Conservation (phyloP, 169 alveolate species). For the Eimeria praecox region DNA sequence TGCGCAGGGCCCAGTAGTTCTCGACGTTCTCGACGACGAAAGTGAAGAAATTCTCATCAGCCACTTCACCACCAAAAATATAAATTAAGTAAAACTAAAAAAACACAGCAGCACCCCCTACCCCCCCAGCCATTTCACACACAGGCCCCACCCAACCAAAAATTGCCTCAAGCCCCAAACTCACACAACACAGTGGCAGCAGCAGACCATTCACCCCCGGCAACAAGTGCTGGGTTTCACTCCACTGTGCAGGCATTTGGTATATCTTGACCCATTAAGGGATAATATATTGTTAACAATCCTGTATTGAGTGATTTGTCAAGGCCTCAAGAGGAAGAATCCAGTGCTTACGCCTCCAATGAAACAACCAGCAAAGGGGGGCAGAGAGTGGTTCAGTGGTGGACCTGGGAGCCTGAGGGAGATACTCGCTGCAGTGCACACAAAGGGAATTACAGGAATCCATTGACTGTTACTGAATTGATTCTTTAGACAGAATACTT, state of each 20-base stretch:
- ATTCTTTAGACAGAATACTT: neutral
- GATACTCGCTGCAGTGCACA: neutral
- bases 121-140: neutral
- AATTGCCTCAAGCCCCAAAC: conserved; percentile 12
- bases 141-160: conserved; percentile 4
- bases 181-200: too few species aligned
- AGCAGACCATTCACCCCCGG: neutral
- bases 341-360: too few species aligned
- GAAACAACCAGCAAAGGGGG: neutral
- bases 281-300: neutral
- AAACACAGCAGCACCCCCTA: neutral
- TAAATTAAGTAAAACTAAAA: neutral
- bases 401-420: neutral
- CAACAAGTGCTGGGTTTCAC: neutral
- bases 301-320: neutral
- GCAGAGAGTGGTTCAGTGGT: conserved; percentile 38
- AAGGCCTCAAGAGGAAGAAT: neutral
- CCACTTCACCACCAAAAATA: neutral
- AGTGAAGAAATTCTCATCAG: neutral
- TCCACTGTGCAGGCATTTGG: neutral
- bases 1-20: neutral
- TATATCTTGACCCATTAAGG: neutral
- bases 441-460: neutral
- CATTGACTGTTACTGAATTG: neutral
- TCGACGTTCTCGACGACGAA: too few species aligned